Conservation (phyloP, 192 early-diverging fungal species). For the Coemansia sp. region DNA sequence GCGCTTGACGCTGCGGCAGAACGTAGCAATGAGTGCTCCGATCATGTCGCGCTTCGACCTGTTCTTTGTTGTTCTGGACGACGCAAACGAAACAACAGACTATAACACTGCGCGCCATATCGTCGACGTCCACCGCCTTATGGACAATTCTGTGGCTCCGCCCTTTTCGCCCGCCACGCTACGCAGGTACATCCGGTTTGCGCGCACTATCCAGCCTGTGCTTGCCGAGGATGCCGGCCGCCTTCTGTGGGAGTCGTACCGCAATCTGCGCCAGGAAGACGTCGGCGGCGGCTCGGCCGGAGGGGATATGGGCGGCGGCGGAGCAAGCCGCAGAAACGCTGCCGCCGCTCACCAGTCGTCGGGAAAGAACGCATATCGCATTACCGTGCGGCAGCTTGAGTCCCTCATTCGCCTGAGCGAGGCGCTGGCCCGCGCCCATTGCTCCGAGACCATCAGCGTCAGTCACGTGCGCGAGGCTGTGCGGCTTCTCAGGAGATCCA, state of each 20-base stretch:
- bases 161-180: conserved; percentile 74
- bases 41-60: conserved; percentile 99
- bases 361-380: conserved; percentile 74
- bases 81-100: conserved; percentile 87
- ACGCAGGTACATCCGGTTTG: conserved; percentile 85
- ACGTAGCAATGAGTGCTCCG: conserved; percentile 92
- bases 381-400: conserved; percentile 97
- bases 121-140: conserved; percentile 77
- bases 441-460: conserved; percentile 64
- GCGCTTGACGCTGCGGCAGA: conserved; percentile 93
- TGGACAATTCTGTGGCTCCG: conserved; percentile 71
- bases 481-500: conserved; percentile 83
- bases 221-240: conserved; percentile 76
- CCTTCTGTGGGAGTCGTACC: conserved; percentile 81
- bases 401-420: conserved; percentile 95
- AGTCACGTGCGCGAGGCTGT: conserved; percentile 84
- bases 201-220: conserved; percentile 84
- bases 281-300: conserved; percentile 60
- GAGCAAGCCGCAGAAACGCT: not conserved
- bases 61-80: conserved; percentile 96
- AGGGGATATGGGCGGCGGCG: too few relatives aligned
- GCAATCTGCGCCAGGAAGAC: conserved; percentile 85
- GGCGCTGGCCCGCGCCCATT: conserved; percentile 89
- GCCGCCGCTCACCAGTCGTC: conserved; percentile 8
- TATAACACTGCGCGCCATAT: conserved; percentile 92